Conservation (phyloP, 768 basidiomycete genomes). For the Russula olivacea region DNA sequence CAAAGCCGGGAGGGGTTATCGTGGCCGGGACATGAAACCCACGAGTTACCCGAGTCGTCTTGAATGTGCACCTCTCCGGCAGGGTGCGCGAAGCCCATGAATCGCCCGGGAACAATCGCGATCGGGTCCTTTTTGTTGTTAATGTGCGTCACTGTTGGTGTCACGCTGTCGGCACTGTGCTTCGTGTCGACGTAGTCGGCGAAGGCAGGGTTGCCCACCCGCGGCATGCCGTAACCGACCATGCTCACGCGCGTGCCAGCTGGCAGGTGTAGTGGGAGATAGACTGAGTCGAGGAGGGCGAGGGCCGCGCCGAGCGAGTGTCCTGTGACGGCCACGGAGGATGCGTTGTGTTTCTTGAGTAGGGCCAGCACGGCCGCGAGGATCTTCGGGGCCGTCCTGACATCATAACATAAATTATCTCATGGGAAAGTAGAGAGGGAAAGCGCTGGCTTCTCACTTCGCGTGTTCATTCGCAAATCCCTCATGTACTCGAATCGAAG, state of each 20-base stretch:
- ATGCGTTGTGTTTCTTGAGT: constrained; percentile 36
- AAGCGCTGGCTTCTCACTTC: constrained; percentile 3
- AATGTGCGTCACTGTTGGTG: constrained; percentile 14
- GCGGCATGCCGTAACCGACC: constrained; percentile 47
- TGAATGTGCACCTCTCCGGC: constrained; percentile 24
- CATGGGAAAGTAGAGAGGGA: neutral
- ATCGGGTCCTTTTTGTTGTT: constrained; percentile 25
- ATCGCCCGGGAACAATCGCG: constrained; percentile 21
- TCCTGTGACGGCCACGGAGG: constrained; percentile 39
- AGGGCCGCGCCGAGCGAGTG: constrained; percentile 28
- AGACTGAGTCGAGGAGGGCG: constrained; percentile 32
- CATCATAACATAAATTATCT: neutral
- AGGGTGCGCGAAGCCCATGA: constrained; percentile 25
- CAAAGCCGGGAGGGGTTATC: constrained; percentile 17
- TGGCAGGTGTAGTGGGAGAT: constrained; percentile 31
- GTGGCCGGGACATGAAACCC: constrained; percentile 14
- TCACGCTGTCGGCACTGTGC: neutral
- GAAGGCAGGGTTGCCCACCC: constrained; percentile 47
- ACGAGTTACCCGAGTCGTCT: neutral
- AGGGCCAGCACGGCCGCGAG: constrained; percentile 40
- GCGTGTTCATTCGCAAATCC: constrained; percentile 53
- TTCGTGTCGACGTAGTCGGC: constrained; percentile 31
- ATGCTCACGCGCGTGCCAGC: constrained; percentile 35
- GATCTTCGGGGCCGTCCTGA: constrained; percentile 39
- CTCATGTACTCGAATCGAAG: constrained; percentile 43